These are phyloP conservation scores for Tolypocladium album DNA, from an alignment of 2,329 filamentous ascomycete genomes.

Conservation along the genomic window DNA sequence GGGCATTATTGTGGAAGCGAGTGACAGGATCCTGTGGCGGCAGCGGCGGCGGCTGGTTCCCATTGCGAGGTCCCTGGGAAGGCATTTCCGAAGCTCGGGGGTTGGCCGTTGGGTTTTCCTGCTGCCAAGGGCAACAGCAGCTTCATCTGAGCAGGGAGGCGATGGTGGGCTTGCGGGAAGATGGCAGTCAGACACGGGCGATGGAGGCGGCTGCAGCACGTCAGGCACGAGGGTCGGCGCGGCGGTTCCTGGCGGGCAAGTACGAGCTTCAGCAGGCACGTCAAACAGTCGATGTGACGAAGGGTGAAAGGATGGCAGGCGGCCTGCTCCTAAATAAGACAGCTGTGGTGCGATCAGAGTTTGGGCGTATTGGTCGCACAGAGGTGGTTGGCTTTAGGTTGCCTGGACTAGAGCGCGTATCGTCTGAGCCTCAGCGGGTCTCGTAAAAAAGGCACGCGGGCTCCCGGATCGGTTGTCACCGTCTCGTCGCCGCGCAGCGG, in stretches of 20 bases:
- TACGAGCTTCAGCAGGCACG: background rate
- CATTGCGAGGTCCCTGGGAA: conserved; percentile 18
- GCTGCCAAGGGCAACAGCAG: background rate
- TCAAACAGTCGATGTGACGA: background rate
- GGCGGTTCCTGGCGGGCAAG: background rate
- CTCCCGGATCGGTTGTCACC: background rate
- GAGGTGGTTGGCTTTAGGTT: background rate
- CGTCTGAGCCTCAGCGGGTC: background rate
- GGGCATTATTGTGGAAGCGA: conserved; percentile 23
- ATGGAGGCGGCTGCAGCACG: background rate
- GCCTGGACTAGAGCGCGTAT: background rate
- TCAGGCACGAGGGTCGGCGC: background rate
- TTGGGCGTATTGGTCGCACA: background rate
- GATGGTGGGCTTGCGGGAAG: background rate
- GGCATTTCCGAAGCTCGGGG: conserved; percentile 13
- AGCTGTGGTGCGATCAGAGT: background rate
- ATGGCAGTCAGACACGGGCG: background rate
- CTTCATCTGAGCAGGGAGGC: background rate
- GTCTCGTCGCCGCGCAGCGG: background rate
- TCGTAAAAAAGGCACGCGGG: background rate
- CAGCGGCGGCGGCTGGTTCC: conserved; percentile 12
- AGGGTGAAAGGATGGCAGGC: background rate
- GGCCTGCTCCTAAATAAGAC: background rate
- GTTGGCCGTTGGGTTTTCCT: background rate
- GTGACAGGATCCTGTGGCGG: conserved; percentile 21